Percentiles rank a stretch among this genome's conserved stretches.
Evolutionary conservation across 805 yeast genomes (phyloP).

Genomic region (Metschnikowia drakensbergensis): DNA sequence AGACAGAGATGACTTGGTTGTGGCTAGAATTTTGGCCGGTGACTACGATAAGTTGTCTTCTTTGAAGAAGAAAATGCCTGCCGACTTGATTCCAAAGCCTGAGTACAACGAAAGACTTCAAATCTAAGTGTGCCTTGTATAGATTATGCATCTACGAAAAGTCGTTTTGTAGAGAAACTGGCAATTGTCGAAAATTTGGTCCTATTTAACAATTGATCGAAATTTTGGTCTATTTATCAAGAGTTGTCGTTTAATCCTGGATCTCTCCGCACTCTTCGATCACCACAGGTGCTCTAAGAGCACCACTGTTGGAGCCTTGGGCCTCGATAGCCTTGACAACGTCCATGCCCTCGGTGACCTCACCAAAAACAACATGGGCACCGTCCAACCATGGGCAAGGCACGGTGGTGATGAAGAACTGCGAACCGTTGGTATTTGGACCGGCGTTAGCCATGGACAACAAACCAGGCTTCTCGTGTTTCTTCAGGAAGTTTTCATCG

Average conservation of each 20-base stretch:
- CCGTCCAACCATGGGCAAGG: slow-evolving; percentile 29
- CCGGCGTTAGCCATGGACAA: slow-evolving; percentile 20
- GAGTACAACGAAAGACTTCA: slow-evolving; percentile 32
- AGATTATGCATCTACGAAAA: slow-evolving; percentile 8
- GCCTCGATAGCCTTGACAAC: slow-evolving; percentile 26
- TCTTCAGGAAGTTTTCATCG: slow-evolving; percentile 17
- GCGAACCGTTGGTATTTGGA: slow-evolving; percentile 18
- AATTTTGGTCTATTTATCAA: too few relatives aligned
- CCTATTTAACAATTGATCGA: too few relatives aligned
- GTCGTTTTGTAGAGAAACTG: not conserved
- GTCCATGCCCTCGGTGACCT: slow-evolving; percentile 25
- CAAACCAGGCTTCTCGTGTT: slow-evolving; percentile 18
- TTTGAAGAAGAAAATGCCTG: slow-evolving; percentile 48
- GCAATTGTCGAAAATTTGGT: too few relatives aligned
- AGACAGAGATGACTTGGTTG: slow-evolving; percentile 70
- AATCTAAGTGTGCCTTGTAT: slow-evolving; percentile 21
- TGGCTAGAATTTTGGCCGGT: slow-evolving; percentile 78
- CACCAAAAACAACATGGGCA: slow-evolving; percentile 26
- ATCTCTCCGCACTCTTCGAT: slow-evolving; percentile 29
- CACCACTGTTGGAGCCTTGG: slow-evolving; percentile 22
- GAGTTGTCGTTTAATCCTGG: slow-evolving; percentile 15
- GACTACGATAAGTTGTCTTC: slow-evolving; percentile 72
- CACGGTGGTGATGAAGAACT: slow-evolving; percentile 18
- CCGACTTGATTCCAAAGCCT: slow-evolving; percentile 35
- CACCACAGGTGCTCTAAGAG: slow-evolving; percentile 18